A percentile compares a stretch with the other conserved stretches of the same genome.
Evolutionary conservation across 1,284 basidiomycete genomes (phyloP).

Genomic region (Austroboletus olivaceoglutinosus): DNA sequence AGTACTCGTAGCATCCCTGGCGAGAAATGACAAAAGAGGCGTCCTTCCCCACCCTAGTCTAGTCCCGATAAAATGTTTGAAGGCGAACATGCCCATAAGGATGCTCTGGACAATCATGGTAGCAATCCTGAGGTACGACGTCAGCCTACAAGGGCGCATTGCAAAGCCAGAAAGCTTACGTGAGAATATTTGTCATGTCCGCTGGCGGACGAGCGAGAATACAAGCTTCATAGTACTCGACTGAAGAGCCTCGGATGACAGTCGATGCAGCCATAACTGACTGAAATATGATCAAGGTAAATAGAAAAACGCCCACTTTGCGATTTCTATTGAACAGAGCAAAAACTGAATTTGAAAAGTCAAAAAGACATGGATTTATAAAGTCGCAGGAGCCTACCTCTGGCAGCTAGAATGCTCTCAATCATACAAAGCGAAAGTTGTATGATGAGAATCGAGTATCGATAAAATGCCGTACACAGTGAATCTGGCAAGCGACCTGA

Average conservation of each 20-base stretch:
- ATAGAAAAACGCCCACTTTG: constrained; percentile 9
- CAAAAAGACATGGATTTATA: no score
- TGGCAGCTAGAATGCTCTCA: constrained; percentile 12
- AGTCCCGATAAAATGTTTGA: constrained; percentile 3
- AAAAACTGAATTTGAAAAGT: constrained; percentile 13
- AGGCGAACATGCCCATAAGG: constrained; percentile 8
- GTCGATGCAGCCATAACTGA: neutral
- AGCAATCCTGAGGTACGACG: constrained; percentile 2
- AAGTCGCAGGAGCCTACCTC: constrained; percentile 18
- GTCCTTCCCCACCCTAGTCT: constrained; percentile 13
- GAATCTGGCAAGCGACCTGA: constrained; percentile 8
- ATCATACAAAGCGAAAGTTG: constrained; percentile 10
- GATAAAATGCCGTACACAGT: constrained; percentile 16
- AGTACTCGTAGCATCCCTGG: constrained; percentile 15
- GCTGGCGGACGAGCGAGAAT: constrained; percentile 4
- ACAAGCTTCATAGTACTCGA: constrained; percentile 12
- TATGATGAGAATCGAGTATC: constrained; percentile 5
- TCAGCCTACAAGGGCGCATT: neutral
- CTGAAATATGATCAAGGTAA: constrained; percentile 12
- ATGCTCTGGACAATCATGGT: constrained; percentile 7
- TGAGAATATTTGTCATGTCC: neutral
- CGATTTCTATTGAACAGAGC: constrained; percentile 25
- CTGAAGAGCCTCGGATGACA: neutral
- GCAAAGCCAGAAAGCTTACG: neutral
- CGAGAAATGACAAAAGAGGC: constrained; percentile 18